Evolutionary conservation across 2,329 filamentous ascomycete species (phyloP).

Genomic region (Trichoderma lentiforme): DNA sequence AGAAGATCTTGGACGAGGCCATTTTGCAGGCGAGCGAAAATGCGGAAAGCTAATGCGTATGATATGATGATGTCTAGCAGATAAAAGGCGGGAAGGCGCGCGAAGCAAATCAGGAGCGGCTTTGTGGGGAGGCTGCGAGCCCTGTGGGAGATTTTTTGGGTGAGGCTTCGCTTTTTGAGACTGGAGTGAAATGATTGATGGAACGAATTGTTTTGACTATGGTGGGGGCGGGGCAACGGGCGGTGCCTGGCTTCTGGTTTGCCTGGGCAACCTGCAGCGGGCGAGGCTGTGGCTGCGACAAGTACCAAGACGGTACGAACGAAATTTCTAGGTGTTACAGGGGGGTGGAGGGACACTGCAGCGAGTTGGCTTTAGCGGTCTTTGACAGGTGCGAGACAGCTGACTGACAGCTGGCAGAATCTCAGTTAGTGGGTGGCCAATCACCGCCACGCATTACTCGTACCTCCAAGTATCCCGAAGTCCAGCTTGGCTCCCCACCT

Average conservation of each 20-base stretch:
- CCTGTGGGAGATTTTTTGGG: constrained; percentile 7
- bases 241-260: constrained; percentile 8
- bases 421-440: background rate
- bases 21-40: constrained; percentile 26
- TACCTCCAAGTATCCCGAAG: background rate
- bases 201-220: constrained; percentile 18
- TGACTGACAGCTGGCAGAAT: background rate
- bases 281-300: background rate
- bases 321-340: background rate
- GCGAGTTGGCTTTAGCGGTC: background rate
- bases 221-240: constrained; percentile 32
- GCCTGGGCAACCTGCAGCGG: constrained; percentile 23
- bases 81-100: background rate
- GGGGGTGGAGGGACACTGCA: background rate
- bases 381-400: constrained; percentile 3
- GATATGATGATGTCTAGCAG: constrained; percentile 2
- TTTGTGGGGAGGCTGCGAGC: constrained; percentile 16
- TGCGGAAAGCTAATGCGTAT: background rate
- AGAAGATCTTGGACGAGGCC: constrained; percentile 59
- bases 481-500: background rate
- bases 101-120: background rate
- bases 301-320: background rate
- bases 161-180: background rate
- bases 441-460: background rate
- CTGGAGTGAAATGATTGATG: constrained; percentile 4